Evolutionary conservation across 1,284 basidiomycete species (phyloP).

Genomic region (Grifola frondosa): DNA sequence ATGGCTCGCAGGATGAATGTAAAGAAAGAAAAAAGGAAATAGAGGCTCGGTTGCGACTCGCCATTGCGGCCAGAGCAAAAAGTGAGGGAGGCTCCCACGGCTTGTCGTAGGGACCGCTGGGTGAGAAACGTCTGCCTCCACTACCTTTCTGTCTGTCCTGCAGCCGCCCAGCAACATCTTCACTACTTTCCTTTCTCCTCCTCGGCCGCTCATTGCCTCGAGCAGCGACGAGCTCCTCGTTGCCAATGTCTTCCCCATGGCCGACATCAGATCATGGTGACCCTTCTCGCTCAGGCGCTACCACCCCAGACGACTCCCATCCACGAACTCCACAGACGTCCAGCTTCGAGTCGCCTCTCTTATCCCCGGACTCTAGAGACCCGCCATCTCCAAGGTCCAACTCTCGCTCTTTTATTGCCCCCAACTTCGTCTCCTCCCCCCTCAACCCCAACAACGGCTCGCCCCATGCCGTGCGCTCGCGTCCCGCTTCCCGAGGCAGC

Average conservation of each 20-base stretch:
- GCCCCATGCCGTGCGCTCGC: constrained; percentile 25
- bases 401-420: constrained; percentile 33
- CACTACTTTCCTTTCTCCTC: too few relatives aligned
- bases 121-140: too few relatives aligned
- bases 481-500: constrained; percentile 26
- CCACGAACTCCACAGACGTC: constrained; percentile 29
- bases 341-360: constrained; percentile 29
- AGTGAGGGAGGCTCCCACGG: too few relatives aligned
- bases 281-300: constrained; percentile 20
- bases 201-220: too few relatives aligned
- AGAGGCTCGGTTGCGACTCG: too few relatives aligned
- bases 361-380: constrained; percentile 23
- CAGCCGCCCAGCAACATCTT: too few relatives aligned
- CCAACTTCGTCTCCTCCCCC: constrained; percentile 45
- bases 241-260: constrained; percentile 28
- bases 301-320: constrained; percentile 24
- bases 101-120: too few relatives aligned
- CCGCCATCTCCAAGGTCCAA: constrained; percentile 19
- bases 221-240: too few relatives aligned
- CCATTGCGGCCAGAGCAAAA: too few relatives aligned
- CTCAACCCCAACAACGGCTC: constrained; percentile 42
- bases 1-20: too few relatives aligned
- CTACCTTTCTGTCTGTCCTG: too few relatives aligned
- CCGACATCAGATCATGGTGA: constrained; percentile 21
- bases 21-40: too few relatives aligned